Evolutionary conservation across 306 rosid species (phyloP), one percentile per base, ranked within the genome.

Genomic region (Quercus berberidifolia): DNA sequence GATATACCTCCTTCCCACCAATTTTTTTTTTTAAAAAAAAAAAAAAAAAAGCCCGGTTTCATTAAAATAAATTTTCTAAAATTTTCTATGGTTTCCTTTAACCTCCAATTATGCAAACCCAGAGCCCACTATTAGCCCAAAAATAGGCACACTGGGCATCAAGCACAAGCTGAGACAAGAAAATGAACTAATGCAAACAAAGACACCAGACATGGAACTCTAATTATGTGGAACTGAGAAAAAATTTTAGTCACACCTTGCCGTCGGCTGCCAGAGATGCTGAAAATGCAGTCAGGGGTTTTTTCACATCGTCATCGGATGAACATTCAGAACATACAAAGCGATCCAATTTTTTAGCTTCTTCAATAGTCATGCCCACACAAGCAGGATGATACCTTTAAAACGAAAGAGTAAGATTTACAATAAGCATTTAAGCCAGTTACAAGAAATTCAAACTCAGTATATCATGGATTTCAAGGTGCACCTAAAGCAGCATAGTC

Each of bases 321-420:
- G 86, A 89, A 79, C 99, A 94, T 83, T 94, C 97, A n/a, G 91
- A 81, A 74, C 99, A 94, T 73, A 88, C 86, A 87, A 90, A 94
- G 69, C 88, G 91, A 1, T 94, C 99, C 86, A 92, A 71, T 64
- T 86, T 92, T 82, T 94, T 87, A 1, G 99, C 97, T 73, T 90
- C 95, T 71, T 92, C 94, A 18, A 84, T 90, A 35, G 97, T 92
- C 92, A 92, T 92, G 79, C 86, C 92, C 85, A 94, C 95, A 28
- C 99, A 94, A 62, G 97, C 97, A 65, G 97, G 99, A 90, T 94
- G 99, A 77, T 91, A 94, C 99, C 99, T 94, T 76, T 67, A 84
- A 41, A 41, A 78, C 62, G 76, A 79, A 69, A 76, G 67, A 31
- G 83, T 55, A 70, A 79, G 79, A 26, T 76, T 81, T 81, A 81